These are phyloP conservation scores for Voacanga thouarsii DNA, from an alignment of 257 asterid genomes.

Conservation along the genomic window DNA sequence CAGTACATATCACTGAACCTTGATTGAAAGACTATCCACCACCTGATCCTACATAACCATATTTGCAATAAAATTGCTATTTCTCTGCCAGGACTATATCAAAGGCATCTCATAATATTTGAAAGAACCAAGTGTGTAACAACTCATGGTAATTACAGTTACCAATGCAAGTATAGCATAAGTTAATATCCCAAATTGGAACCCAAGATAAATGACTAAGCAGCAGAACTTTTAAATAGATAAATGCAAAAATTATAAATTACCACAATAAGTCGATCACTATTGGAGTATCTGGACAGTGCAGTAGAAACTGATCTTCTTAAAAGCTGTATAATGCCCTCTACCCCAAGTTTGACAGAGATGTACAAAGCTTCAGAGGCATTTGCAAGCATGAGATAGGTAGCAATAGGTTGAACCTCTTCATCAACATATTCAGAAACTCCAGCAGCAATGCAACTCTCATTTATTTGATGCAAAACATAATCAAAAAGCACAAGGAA, in stretches of 20 bases:
- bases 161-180: not conserved
- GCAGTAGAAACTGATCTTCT: constrained; percentile 81
- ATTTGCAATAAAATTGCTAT: not conserved
- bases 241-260: constrained; percentile 21
- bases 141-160: not conserved
- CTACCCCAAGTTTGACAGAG: constrained; percentile 90
- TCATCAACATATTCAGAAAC: constrained; percentile 88
- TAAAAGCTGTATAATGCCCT: constrained; percentile 81
- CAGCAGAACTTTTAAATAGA: not conserved
- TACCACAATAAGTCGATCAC: constrained; percentile 86
- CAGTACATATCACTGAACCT: not conserved
- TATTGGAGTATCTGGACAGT: constrained; percentile 78
- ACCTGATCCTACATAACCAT: not conserved
- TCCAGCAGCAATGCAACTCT: constrained; percentile 67
- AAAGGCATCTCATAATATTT: not conserved
- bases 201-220: constrained; percentile 2
- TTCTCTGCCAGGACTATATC: not conserved
- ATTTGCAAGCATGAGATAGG: constrained; percentile 92
- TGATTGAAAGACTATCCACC: not conserved
- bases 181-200: not conserved
- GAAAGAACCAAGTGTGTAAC: not conserved
- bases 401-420: constrained; percentile 92
- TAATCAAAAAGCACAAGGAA: constrained; percentile 94
- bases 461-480: constrained; percentile 88
- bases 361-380: constrained; percentile 95